Evolutionary conservation across 2,329 filamentous ascomycete genomes (phyloP).

Genomic region (Ophiocordyceps camponoti-floridani): DNA sequence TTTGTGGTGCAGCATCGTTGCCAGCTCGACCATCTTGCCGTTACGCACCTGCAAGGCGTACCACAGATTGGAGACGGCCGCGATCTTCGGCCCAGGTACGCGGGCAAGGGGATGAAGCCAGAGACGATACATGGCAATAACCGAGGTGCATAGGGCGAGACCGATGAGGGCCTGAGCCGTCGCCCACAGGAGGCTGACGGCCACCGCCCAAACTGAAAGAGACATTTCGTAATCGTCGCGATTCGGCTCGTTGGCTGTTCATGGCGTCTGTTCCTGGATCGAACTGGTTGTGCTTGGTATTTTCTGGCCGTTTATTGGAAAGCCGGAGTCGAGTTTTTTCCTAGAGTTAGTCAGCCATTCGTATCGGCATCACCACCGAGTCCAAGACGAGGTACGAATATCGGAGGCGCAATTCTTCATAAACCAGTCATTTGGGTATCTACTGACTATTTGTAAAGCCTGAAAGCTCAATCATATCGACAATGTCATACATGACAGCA

Average conservation of each 20-base stretch:
- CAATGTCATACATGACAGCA: background rate
- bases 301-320: too few species aligned
- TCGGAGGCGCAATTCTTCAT: too few species aligned
- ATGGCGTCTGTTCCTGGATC: background rate
- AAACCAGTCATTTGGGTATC: too few species aligned
- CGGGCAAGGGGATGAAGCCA: slow-evolving; percentile 23
- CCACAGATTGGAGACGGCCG: slow-evolving; percentile 29
- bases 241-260: too few species aligned
- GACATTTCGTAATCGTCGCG: background rate
- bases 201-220: background rate
- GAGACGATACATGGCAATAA: slow-evolving; percentile 18
- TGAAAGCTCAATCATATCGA: too few species aligned
- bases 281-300: background rate
- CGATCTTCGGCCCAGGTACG: slow-evolving; percentile 27
- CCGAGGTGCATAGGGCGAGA: slow-evolving; percentile 3
- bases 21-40: slow-evolving; percentile 22
- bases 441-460: too few species aligned
- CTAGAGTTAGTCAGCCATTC: too few species aligned
- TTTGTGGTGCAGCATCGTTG: slow-evolving; percentile 21
- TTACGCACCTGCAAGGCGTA: slow-evolving; percentile 25
- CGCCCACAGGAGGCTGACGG: background rate
- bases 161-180: background rate
- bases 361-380: too few species aligned
- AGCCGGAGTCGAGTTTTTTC: too few species aligned
- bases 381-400: too few species aligned